phyloP scores from a whole-genome alignment of 352 stramenopile genomes.

The Phytophthora pistaciae region DNA sequence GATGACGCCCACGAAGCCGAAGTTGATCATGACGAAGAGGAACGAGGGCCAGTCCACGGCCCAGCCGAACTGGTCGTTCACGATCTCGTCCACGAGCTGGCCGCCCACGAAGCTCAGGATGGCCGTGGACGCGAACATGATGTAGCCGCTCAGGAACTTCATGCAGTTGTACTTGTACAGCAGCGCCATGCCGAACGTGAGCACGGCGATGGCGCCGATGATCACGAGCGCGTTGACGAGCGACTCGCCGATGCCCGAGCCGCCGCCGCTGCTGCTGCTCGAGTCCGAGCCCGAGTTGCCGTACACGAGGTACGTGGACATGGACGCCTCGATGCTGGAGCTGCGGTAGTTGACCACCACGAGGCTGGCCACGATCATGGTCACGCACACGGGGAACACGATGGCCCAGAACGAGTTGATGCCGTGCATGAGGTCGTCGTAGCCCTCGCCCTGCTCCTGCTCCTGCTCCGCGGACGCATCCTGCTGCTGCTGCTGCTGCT shows the following conservation, averaged over 20 bases:
- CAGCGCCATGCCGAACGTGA: slow-evolving; percentile 92
- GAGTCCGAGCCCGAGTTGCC: slow-evolving; percentile 57
- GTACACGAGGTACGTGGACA: slow-evolving; percentile 88
- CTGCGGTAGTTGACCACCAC: slow-evolving; percentile 90
- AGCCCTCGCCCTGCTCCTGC: slow-evolving; percentile 42
- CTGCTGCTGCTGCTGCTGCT: background rate
- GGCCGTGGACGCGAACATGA: slow-evolving; percentile 90
- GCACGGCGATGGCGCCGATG: slow-evolving; percentile 81
- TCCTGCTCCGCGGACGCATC: background rate
- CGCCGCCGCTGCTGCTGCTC: slow-evolving; percentile 29
- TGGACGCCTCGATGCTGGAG: slow-evolving; percentile 76
- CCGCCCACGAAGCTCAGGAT: slow-evolving; percentile 90
- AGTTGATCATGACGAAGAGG: slow-evolving; percentile 92
- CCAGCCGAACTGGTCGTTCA: slow-evolving; percentile 81
- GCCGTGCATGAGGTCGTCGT: slow-evolving; percentile 85
- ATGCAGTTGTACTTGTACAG: slow-evolving; percentile 93
- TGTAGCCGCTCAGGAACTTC: slow-evolving; percentile 84
- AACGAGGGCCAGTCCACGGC: slow-evolving; percentile 81
- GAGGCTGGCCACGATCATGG: slow-evolving; percentile 83
- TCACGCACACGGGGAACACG: slow-evolving; percentile 83
- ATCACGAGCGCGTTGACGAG: slow-evolving; percentile 92
- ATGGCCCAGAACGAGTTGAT: slow-evolving; percentile 92
- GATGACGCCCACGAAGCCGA: slow-evolving; percentile 89
- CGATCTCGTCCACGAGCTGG: slow-evolving; percentile 84
- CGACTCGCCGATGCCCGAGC: slow-evolving; percentile 65